These are phyloP conservation scores for Sporisorium reilianum DNA, from an alignment of 1,284 basidiomycete genomes.

Conservation along the genomic window DNA sequence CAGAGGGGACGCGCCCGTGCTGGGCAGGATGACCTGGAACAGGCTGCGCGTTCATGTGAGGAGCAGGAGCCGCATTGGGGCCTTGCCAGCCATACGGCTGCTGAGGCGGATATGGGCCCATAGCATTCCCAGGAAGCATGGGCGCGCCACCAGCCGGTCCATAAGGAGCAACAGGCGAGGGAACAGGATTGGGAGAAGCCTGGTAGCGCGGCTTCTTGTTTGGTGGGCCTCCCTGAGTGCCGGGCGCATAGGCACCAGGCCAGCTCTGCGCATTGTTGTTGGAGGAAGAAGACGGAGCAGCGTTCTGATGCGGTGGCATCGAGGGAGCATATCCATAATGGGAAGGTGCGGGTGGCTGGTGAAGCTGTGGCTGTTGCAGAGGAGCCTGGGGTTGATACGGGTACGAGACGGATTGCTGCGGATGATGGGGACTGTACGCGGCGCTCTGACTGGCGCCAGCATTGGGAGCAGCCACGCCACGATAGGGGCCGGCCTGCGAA, in stretches of 20 bases:
- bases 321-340: conserved; percentile 24
- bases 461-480: conserved; percentile 1
- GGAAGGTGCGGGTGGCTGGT: conserved; percentile 21
- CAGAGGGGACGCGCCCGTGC: conserved; percentile 17
- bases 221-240: conserved; percentile 35
- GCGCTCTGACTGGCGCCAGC: conserved; percentile 17
- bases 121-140: conserved; percentile 4
- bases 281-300: not conserved
- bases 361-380: conserved; percentile 36
- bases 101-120: conserved; percentile 16
- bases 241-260: conserved; percentile 31
- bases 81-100: conserved; percentile 39
- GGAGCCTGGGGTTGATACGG: conserved; percentile 32
- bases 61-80: conserved; percentile 11
- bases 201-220: conserved; percentile 40
- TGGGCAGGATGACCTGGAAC: conserved; percentile 19
- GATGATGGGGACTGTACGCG: conserved; percentile 28
- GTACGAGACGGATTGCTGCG: conserved; percentile 24
- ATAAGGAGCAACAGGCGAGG: conserved; percentile 7
- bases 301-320: conserved; percentile 19
- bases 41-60: conserved; percentile 26
- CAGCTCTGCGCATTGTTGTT: conserved; percentile 19
- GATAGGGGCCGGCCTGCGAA: conserved; percentile 26
- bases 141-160: conserved; percentile 11
- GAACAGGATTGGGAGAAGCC: conserved; percentile 11